Conservation (phyloP, 306 rosid genomes). For the Castanopsis chinensis region DNA sequence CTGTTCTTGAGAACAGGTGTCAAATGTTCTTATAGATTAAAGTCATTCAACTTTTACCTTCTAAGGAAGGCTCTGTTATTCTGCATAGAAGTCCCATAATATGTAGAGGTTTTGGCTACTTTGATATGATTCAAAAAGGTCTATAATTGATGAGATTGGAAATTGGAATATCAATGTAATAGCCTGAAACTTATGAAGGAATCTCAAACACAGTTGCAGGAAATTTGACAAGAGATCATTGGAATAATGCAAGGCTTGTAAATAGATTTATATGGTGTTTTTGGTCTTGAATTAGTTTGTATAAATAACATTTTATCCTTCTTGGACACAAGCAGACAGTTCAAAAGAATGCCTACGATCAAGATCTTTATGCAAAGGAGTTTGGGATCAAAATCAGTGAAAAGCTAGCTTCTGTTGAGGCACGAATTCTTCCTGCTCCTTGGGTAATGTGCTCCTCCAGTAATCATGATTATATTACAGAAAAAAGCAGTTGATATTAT, state of each 20-base stretch:
- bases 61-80: not conserved
- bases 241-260: not conserved
- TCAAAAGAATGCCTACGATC: conserved; percentile 82
- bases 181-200: not conserved
- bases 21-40: not conserved
- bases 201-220: not conserved
- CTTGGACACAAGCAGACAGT: conserved; percentile 50
- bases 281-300: not conserved
- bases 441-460: conserved; percentile 65
- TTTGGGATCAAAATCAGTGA: conserved; percentile 89
- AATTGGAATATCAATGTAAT: not conserved
- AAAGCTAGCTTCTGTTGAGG: conserved; percentile 87
- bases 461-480: conserved; percentile 6
- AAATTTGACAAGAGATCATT: not conserved
- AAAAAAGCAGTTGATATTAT: not conserved
- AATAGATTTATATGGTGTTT: not conserved
- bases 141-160: not conserved
- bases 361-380: conserved; percentile 95
- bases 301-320: conserved; percentile 10
- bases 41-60: conserved; percentile 2
- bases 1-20: not conserved
- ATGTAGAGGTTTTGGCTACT: not conserved
- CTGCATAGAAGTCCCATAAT: not conserved
- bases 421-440: conserved; percentile 96
- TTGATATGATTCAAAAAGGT: not conserved